phyloP scores from a whole-genome alignment of 1,139 yeast species.

The Kodamaea sp. region DNA sequence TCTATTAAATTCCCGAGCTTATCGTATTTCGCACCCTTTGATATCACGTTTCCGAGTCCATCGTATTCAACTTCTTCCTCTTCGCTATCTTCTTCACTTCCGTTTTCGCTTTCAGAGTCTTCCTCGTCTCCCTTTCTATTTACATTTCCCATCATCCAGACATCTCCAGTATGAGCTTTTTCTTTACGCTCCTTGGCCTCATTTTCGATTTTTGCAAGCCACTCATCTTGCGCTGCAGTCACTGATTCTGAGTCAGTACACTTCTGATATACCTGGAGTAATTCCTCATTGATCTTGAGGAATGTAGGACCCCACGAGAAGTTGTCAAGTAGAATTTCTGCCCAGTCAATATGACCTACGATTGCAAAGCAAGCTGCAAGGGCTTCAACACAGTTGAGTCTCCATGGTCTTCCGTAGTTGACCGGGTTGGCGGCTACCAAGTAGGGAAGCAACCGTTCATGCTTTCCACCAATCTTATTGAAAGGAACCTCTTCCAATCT shows the following conservation, averaged over 20 bases:
- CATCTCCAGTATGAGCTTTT: constrained; percentile 54
- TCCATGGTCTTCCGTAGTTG: constrained; percentile 96
- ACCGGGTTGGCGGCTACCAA: constrained; percentile 96
- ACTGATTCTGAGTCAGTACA: constrained; percentile 85
- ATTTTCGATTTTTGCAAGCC: constrained; percentile 67
- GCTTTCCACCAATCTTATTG: constrained; percentile 83
- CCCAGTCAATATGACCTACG: constrained; percentile 91
- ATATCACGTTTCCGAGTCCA: constrained; percentile 12
- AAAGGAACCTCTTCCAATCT: constrained; percentile 94
- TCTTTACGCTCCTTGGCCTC: constrained; percentile 69
- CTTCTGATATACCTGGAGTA: constrained; percentile 68
- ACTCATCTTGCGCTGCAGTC: constrained; percentile 68
- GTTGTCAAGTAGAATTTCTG: constrained; percentile 67
- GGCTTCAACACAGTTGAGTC: constrained; percentile 94
- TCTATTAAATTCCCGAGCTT: constrained; percentile 13
- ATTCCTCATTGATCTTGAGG: constrained; percentile 76
- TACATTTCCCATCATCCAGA: constrained; percentile 80
- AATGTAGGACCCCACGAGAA: constrained; percentile 95
- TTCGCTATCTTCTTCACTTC: constrained; percentile 9
- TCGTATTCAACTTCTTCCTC: constrained; percentile 12
- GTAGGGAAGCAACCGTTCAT: constrained; percentile 86
- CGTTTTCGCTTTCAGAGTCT: constrained; percentile 14
- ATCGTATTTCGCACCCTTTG: constrained; percentile 10
- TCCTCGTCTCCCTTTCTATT: constrained; percentile 41
- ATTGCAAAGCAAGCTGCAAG: constrained; percentile 96